Percentiles rank a stretch among this genome's conserved stretches.
Evolutionary conservation across 2,329 filamentous ascomycete species (phyloP).

Genomic region (Monosporascus sp.): DNA sequence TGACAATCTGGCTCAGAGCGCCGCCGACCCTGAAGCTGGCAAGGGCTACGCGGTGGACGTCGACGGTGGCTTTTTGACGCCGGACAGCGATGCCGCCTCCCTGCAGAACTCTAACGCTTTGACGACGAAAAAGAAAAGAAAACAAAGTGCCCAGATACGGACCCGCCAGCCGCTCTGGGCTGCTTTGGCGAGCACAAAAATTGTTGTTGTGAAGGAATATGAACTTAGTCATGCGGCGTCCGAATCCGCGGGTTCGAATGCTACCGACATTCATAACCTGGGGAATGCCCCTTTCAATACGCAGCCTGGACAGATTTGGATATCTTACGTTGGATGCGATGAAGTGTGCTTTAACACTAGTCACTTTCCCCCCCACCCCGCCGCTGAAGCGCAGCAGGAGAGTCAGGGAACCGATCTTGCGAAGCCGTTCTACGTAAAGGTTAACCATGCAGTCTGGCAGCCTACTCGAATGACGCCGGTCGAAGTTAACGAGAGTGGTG

Average conservation of each 20-base stretch:
- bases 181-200: conserved; percentile 90
- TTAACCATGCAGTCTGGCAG: conserved; percentile 77
- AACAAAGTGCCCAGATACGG: conserved; percentile 85
- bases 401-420: conserved; percentile 54
- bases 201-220: conserved; percentile 89
- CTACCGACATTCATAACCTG: conserved; percentile 71
- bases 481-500: conserved; percentile 27
- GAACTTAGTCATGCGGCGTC: conserved; percentile 73
- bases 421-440: conserved; percentile 72
- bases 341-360: conserved; percentile 73
- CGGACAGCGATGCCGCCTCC: conserved; percentile 47
- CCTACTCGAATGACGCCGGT: conserved; percentile 63
- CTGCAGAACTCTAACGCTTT: conserved; percentile 50
- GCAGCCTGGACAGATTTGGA: conserved; percentile 70
- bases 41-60: conserved; percentile 39
- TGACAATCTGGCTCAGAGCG: conserved; percentile 41
- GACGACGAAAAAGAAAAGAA: conserved; percentile 76
- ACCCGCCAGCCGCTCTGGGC: conserved; percentile 92
- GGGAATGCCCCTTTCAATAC: conserved; percentile 68
- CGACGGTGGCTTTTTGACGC: conserved; percentile 44
- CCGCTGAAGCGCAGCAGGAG: conserved; percentile 30
- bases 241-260: conserved; percentile 68
- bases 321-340: conserved; percentile 72
- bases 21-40: conserved; percentile 58
- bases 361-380: conserved; percentile 47